Evolutionary conservation across 2,329 filamentous ascomycete species (phyloP), one percentile per base, ranked within the genome.

Genomic region (Lecanicillium sp.): DNA sequence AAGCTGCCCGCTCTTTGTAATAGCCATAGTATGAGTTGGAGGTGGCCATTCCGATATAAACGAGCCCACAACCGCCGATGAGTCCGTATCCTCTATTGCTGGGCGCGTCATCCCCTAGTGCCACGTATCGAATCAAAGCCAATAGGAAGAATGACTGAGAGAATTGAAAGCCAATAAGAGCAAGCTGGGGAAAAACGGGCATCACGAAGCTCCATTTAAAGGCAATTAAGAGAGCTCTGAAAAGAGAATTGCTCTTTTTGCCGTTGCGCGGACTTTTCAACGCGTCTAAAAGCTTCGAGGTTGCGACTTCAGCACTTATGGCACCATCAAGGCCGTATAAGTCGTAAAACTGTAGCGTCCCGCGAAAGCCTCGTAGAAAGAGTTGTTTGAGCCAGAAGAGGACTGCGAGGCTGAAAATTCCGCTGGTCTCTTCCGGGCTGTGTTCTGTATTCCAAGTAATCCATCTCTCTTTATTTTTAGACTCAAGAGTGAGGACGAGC

Each of bases 81-180:
- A 60, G 42, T 0, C 58, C 58, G 29, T 59, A 61, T 1, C 57
- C 53, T 3, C 11, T 15, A 12, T 39, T 51, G 44, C 45, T 43
- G 5, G 50, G 38, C 13, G 51, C 32, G 4, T 50, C 43, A 20
- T 50, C 35, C 17, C 54, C 43, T 20, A 50, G 19, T 12, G 54
- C 43, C 4, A 64, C 46, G 17, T 60, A 55, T 4, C 43, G 33
- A 1, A 64, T 46, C 0, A 63, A 44, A 3, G 48, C 48, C 16
- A 60, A 43, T n/a, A 65, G 59, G 20, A 65, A 51, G 19, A 64
- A 58, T 0, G 62, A 59, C 30, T 61, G 60, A 31, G 59, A 60
- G 14, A 62, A 60, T 5, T 46, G 55, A 38, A 64, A 61, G 3
- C 52, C 61, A 3, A 60, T 49, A 3, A 61, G 35, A 1, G 55